A percentile compares a stretch with the other conserved stretches of the same genome.
These are phyloP conservation scores for Fusarium robinianum DNA, from an alignment of 2,329 filamentous ascomycete genomes.

Conservation along the genomic window DNA sequence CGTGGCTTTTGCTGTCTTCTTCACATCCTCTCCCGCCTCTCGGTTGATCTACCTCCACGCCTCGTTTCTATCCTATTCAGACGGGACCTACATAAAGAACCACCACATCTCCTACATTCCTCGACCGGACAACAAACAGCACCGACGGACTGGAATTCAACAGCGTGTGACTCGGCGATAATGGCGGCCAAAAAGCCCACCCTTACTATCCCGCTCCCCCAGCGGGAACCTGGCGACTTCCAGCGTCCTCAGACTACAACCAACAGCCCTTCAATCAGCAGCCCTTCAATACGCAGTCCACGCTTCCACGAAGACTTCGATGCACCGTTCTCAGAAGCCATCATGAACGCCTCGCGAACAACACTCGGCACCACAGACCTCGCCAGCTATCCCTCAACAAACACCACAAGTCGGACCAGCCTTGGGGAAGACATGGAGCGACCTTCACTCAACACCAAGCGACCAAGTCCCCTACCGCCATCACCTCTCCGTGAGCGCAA, in stretches of 20 bases:
- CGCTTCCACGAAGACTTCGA: slow-evolving; percentile 47
- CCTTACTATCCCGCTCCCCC: slow-evolving; percentile 36
- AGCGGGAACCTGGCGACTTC: slow-evolving; percentile 26
- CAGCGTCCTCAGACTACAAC: slow-evolving; percentile 27
- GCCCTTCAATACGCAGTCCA: slow-evolving; percentile 36
- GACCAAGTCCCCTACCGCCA: slow-evolving; percentile 6
- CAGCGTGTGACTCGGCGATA: slow-evolving; percentile 17
- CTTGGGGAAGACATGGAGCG: slow-evolving; percentile 33
- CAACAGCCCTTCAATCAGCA: slow-evolving; percentile 22
- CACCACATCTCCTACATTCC: neutral
- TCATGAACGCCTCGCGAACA: slow-evolving; percentile 40
- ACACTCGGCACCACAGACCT: slow-evolving; percentile 36
- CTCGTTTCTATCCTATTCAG: slow-evolving; percentile 20
- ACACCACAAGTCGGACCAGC: slow-evolving; percentile 32
- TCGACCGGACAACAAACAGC: slow-evolving; percentile 1
- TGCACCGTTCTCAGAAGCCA: slow-evolving; percentile 44
- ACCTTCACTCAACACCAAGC: slow-evolving; percentile 11
- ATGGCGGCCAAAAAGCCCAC: slow-evolving; percentile 39
- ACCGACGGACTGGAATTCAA: slow-evolving; percentile 13
- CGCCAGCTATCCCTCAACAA: slow-evolving; percentile 35
- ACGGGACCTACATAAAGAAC: too few relatives aligned
- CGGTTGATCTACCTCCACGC: slow-evolving; percentile 1
- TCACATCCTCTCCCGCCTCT: neutral
- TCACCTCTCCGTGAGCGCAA: slow-evolving; percentile 32
- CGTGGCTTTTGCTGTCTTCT: neutral